These are phyloP conservation scores for Myochromella boudieri DNA, from an alignment of 768 basidiomycete species.

Conservation along the genomic window DNA sequence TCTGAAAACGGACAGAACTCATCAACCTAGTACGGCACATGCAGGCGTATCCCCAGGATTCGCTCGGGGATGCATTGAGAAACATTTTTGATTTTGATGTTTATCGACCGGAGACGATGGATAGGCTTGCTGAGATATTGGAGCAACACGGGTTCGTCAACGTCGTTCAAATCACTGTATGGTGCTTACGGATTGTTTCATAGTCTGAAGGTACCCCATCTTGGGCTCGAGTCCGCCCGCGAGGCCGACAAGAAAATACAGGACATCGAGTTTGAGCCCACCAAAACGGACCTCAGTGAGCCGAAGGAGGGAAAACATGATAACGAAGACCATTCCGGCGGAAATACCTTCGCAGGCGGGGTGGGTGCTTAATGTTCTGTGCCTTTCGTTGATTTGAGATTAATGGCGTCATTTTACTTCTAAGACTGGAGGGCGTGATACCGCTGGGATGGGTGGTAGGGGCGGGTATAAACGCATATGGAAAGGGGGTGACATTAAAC, in stretches of 20 bases:
- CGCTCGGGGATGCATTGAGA: conserved; percentile 55
- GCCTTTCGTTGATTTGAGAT: neutral
- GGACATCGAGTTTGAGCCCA: conserved; percentile 59
- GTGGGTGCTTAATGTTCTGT: conserved; percentile 30
- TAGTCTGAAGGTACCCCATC: conserved; percentile 51
- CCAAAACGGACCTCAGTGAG: conserved; percentile 44
- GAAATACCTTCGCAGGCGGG: conserved; percentile 66
- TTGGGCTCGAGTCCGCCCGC: conserved; percentile 60
- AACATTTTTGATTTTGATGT: conserved; percentile 75
- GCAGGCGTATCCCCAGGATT: conserved; percentile 57
- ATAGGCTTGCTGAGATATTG: conserved; percentile 57
- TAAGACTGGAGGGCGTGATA: conserved; percentile 65
- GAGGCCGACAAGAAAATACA: conserved; percentile 53
- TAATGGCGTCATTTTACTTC: neutral
- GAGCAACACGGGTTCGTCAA: conserved; percentile 54
- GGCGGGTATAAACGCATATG: conserved; percentile 67
- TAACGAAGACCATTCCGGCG: conserved; percentile 60
- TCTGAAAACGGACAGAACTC: conserved; percentile 40
- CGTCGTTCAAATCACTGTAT: neutral
- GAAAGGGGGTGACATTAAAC: conserved; percentile 64
- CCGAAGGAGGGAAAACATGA: conserved; percentile 68
- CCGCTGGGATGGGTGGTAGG: conserved; percentile 65
- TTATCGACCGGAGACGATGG: conserved; percentile 63
- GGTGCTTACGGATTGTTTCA: neutral
- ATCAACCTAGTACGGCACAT: conserved; percentile 68